A percentile compares a stretch with the other conserved stretches of the same genome.
Evolutionary conservation across 2,329 filamentous ascomycete genomes (phyloP).

Genomic region (Neopestalotiopsis rosae): DNA sequence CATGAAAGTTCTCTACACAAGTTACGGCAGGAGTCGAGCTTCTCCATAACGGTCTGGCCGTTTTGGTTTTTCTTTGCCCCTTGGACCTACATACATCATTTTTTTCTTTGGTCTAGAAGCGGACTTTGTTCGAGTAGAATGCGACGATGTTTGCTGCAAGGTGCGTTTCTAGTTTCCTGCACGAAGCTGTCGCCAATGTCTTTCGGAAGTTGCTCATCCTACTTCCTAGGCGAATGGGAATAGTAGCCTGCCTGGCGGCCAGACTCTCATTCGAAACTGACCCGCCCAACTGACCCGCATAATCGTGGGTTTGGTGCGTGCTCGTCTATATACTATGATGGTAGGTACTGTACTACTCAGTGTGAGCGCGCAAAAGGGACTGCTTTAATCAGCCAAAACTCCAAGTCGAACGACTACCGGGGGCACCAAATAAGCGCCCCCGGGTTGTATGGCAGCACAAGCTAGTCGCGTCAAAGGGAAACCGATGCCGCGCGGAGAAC

Average conservation of each 20-base stretch:
- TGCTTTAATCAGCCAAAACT: background rate
- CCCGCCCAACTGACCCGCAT: conserved; percentile 3
- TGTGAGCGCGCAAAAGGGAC: background rate
- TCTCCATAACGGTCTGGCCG: conserved; percentile 8
- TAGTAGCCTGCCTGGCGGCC: background rate
- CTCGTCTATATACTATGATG: background rate
- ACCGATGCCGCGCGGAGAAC: conserved; percentile 20
- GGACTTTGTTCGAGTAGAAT: conserved; percentile 9
- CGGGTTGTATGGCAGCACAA: conserved; percentile 2
- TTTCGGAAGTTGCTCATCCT: conserved; percentile 5
- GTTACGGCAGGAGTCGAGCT: conserved; percentile 8
- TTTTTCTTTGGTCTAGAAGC: background rate
- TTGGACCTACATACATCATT: background rate
- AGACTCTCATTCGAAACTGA: conserved; percentile 4
- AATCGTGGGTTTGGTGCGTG: background rate
- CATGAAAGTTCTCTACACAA: conserved; percentile 2
- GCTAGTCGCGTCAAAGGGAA: conserved; percentile 10
- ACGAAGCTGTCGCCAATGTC: background rate
- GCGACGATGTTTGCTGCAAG: conserved; percentile 10
- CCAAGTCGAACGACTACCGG: conserved; percentile 4
- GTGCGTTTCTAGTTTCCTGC: conserved; percentile 16
- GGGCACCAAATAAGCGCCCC: conserved; percentile 20
- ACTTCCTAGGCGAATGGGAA: conserved; percentile 21
- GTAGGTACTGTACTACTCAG: background rate
- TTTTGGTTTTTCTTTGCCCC: background rate